Evolutionary conservation across 306 rosid genomes (phyloP).

Genomic region (Rosa persica): DNA sequence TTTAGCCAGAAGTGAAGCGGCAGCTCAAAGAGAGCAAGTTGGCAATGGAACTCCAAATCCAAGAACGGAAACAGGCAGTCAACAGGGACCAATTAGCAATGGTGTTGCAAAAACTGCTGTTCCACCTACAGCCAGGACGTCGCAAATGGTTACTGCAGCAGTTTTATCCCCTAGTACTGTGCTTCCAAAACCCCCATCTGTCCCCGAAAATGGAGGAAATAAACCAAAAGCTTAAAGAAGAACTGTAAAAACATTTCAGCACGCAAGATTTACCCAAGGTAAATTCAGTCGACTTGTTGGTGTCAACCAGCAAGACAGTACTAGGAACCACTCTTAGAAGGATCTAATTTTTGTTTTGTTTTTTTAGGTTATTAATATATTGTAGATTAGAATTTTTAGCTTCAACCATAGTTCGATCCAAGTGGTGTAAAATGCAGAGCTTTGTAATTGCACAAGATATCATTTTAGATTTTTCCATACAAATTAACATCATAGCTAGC

Average conservation of each 20-base stretch:
- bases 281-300: conserved; percentile 14
- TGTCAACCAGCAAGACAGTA: conserved; percentile 16
- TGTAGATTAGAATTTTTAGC: conserved; percentile 50
- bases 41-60: conserved; percentile 47
- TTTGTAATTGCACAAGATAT: conserved; percentile 43
- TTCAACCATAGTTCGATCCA: conserved; percentile 47
- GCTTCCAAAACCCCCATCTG: conserved; percentile 33
- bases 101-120: conserved; percentile 48
- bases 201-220: conserved; percentile 54
- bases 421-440: conserved; percentile 66
- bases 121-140: conserved; percentile 39
- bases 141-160: conserved; percentile 38
- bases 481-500: conserved; percentile 21
- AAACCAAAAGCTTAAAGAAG: conserved; percentile 45
- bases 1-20: conserved; percentile 63
- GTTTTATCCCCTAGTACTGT: conserved; percentile 31
- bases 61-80: conserved; percentile 42
- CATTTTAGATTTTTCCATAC: conserved; percentile 31
- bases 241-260: conserved; percentile 37
- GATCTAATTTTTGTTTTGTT: conserved; percentile 38
- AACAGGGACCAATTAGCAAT: conserved; percentile 40
- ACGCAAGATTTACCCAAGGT: conserved; percentile 44
- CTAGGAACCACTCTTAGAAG: conserved; percentile 41
- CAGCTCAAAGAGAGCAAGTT: conserved; percentile 44
- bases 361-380: conserved; percentile 43